phyloP scores from a whole-genome alignment of 2,329 filamentous ascomycete species.

The Sordariomycetes sp. region DNA sequence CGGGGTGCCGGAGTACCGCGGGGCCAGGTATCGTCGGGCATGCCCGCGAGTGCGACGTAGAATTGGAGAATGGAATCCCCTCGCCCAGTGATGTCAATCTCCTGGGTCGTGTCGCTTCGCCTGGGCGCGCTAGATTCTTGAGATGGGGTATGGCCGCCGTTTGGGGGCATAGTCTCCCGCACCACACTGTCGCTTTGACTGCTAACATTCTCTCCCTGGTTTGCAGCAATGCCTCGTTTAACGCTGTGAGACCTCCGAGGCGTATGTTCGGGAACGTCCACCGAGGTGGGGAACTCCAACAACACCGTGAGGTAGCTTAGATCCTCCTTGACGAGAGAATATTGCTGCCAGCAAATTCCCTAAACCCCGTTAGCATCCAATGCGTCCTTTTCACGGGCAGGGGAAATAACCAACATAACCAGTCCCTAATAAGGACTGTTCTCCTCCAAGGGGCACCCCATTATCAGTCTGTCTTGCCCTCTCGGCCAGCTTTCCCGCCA shows the following conservation, averaged over 20 bases:
- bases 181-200: constrained; percentile 30
- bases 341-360: neutral
- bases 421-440: neutral
- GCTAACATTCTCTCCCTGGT: neutral
- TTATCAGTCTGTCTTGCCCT: neutral
- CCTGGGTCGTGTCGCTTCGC: constrained; percentile 24
- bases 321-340: constrained; percentile 1
- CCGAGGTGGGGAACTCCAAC: neutral
- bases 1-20: neutral
- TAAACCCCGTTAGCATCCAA: neutral
- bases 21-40: neutral
- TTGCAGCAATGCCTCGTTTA: neutral
- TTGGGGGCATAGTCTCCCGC: constrained; percentile 15
- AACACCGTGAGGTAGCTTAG: neutral
- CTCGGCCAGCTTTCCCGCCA: neutral
- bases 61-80: constrained; percentile 44
- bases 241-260: too few species aligned
- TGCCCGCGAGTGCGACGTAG: constrained; percentile 19
- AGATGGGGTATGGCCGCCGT: neutral
- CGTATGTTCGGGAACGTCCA: neutral
- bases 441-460: neutral
- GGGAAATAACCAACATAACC: neutral
- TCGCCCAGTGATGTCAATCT: constrained; percentile 29
- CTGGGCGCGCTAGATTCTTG: constrained; percentile 16
- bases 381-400: neutral